phyloP scores from a whole-genome alignment of 2,329 filamentous ascomycete genomes.

The Microdochium bolleyi region DNA sequence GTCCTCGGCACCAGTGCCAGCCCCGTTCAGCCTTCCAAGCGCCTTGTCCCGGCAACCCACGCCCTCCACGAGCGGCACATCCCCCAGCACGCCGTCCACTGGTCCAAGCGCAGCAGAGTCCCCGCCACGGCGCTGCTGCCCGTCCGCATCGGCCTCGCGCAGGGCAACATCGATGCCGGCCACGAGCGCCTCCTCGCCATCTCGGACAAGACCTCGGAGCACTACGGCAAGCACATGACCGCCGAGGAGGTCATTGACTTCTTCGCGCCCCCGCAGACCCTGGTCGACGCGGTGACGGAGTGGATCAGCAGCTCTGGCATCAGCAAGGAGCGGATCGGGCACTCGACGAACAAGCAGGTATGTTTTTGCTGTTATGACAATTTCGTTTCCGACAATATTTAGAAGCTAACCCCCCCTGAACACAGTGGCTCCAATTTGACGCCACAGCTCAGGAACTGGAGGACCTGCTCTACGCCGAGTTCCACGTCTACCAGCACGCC shows the following conservation, averaged over 20 bases:
- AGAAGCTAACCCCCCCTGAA: too few relatives aligned
- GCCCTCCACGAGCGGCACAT: conserved; percentile 21
- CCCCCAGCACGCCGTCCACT: conserved; percentile 12
- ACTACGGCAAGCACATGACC: conserved; percentile 29
- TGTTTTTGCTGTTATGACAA: too few relatives aligned
- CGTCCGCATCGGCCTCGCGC: conserved; percentile 22
- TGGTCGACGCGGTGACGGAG: conserved; percentile 22
- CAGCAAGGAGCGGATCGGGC: conserved; percentile 17
- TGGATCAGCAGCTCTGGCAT: conserved; percentile 28
- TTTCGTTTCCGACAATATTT: too few relatives aligned
- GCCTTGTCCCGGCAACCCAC: conserved; percentile 15
- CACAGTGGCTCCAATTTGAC: conserved; percentile 35
- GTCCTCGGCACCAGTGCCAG: conserved; percentile 7
- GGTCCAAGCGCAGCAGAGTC: conserved; percentile 16
- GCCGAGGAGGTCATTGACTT: conserved; percentile 25
- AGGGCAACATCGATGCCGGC: conserved; percentile 19
- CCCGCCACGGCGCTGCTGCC: conserved; percentile 15
- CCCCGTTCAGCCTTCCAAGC: conserved; percentile 6
- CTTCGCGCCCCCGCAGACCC: conserved; percentile 24
- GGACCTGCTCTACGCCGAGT: conserved; percentile 27
- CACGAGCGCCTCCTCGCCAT: conserved; percentile 22
- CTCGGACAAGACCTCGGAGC: conserved; percentile 15
- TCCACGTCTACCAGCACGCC: conserved; percentile 30
- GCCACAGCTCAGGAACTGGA: conserved; percentile 28
- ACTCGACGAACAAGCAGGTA: conserved; percentile 17